Conservation (phyloP, 2,329 filamentous ascomycete genomes). For the Ophiognomonia clavigignenti-juglandacearum region DNA sequence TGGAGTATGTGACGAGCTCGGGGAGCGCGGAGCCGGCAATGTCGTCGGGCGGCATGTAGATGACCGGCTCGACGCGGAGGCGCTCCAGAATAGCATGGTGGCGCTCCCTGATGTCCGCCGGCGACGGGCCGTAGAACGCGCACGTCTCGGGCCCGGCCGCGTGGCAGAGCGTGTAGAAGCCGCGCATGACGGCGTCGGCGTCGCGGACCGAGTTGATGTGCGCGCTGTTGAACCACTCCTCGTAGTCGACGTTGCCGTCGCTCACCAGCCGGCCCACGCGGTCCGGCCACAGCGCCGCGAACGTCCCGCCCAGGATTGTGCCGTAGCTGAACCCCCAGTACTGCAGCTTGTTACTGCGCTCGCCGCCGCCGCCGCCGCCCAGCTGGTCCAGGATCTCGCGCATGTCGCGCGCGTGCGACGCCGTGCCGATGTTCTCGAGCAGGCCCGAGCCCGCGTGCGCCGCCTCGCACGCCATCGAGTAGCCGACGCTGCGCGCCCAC, state of each 20-base stretch:
- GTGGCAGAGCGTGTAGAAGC: slow-evolving; percentile 50
- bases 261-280: slow-evolving; percentile 45
- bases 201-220: slow-evolving; percentile 46
- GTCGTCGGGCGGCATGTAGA: slow-evolving; percentile 28
- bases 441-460: slow-evolving; percentile 32
- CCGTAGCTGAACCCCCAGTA: slow-evolving; percentile 56
- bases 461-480: slow-evolving; percentile 37
- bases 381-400: slow-evolving; percentile 39
- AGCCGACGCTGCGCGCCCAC: slow-evolving; percentile 36
- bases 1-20: slow-evolving; percentile 45
- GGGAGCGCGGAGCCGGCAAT: slow-evolving; percentile 37
- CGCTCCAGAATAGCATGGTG: slow-evolving; percentile 34
- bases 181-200: slow-evolving; percentile 47
- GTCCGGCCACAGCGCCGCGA: slow-evolving; percentile 48
- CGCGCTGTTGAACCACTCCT: slow-evolving; percentile 45
- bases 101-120: slow-evolving; percentile 33
- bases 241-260: slow-evolving; percentile 49
- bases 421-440: slow-evolving; percentile 37
- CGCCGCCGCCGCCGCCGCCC: no score
- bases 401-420: slow-evolving; percentile 42
- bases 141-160: slow-evolving; percentile 44
- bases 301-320: slow-evolving; percentile 45
- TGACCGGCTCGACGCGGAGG: slow-evolving; percentile 38
- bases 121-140: slow-evolving; percentile 33
- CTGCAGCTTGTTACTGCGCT: slow-evolving; percentile 37